Conservation (phyloP, 495 filamentous ascomycete species). For the Podospora pseudocomata region DNA sequence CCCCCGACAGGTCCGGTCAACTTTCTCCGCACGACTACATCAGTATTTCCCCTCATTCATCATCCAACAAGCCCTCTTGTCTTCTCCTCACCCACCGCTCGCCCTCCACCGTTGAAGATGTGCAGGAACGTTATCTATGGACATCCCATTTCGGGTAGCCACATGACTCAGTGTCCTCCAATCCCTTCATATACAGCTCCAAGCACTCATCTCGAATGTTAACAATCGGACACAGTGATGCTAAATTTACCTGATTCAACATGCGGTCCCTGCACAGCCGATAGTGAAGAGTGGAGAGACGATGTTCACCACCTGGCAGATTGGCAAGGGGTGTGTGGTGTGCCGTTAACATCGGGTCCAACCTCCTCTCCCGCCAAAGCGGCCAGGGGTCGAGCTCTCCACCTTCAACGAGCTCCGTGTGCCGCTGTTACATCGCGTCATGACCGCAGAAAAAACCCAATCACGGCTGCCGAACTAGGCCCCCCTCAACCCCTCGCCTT, state of each 20-base stretch:
- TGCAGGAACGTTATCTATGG: not conserved
- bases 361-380: not conserved
- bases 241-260: conserved; percentile 2
- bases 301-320: not conserved
- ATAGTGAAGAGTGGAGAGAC: conserved; percentile 8
- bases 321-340: not conserved
- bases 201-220: not conserved
- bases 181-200: not conserved
- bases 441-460: conserved; percentile 4
- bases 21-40: not conserved
- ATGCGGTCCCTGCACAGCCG: not conserved
- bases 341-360: not conserved
- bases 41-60: not conserved
- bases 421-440: conserved; percentile 9
- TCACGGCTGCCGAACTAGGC: conserved; percentile 4
- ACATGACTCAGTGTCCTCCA: not conserved
- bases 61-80: not conserved
- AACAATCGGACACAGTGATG: not conserved
- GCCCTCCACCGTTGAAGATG: not conserved
- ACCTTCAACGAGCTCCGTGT: conserved; percentile 2
- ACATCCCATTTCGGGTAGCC: not conserved
- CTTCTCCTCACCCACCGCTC: not conserved
- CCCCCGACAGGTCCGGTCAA: not conserved
- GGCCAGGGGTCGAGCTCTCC: conserved; percentile 1
- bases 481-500: not conserved